These are phyloP conservation scores for Amanita phalloides DNA, from an alignment of 768 basidiomycete genomes.

Conservation along the genomic window DNA sequence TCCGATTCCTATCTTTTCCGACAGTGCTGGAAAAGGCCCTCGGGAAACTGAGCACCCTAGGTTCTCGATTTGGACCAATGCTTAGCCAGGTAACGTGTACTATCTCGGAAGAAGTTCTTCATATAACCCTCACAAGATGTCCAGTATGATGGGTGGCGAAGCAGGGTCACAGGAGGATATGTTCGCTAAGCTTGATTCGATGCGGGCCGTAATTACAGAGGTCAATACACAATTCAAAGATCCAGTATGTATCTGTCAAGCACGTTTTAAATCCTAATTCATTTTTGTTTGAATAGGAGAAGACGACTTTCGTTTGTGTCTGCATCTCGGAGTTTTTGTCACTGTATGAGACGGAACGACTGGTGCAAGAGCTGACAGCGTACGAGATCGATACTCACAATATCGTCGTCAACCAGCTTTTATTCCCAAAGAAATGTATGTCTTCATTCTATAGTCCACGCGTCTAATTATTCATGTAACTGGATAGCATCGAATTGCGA, in stretches of 20 bases:
- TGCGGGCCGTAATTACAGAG: constrained; percentile 95
- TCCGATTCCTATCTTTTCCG: constrained; percentile 98
- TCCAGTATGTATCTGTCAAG: constrained; percentile 47
- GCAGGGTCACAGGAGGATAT: constrained; percentile 91
- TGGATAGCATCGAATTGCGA: constrained; percentile 82
- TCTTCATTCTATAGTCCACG: constrained; percentile 7
- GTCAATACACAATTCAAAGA: constrained; percentile 99
- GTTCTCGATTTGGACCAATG: constrained; percentile 95
- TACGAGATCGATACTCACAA: constrained; percentile 98
- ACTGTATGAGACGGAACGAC: constrained; percentile 95
- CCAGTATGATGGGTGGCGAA: constrained; percentile 91
- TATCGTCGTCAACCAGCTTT: constrained; percentile 94
- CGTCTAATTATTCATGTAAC: constrained; percentile 4
- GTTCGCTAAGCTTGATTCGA: constrained; percentile 96
- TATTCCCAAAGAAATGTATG: constrained; percentile 87
- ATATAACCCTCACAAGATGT: constrained; percentile 49
- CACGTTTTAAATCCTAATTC: background rate
- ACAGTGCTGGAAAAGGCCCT: constrained; percentile 95
- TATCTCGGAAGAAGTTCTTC: background rate
- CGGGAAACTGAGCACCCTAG: constrained; percentile 88
- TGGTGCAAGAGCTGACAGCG: constrained; percentile 90
- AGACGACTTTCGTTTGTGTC: constrained; percentile 97
- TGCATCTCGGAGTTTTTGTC: constrained; percentile 98
- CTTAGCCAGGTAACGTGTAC: constrained; percentile 54
- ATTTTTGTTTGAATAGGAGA: constrained; percentile 50